Conservation (phyloP, 164 flowering plant genomes). For the Akebia trifoliata region DNA sequence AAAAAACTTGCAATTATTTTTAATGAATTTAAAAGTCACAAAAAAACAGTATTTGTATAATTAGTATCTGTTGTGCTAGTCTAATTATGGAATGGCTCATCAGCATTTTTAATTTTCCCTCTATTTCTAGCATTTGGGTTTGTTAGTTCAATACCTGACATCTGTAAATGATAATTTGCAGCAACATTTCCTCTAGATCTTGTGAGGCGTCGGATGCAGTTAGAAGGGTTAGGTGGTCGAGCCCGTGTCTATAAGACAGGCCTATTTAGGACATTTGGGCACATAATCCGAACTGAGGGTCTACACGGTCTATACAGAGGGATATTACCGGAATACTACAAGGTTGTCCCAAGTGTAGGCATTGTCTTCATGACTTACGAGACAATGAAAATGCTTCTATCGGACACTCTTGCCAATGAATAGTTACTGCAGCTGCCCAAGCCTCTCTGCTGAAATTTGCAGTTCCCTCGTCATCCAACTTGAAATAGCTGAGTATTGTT, state of each 20-base stretch:
- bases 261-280: conserved; percentile 58
- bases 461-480: background rate
- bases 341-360: conserved; percentile 84
- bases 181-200: conserved; percentile 83
- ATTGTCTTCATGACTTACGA: conserved; percentile 83
- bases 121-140: background rate
- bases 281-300: conserved; percentile 59
- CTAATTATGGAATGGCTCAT: background rate
- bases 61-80: too few species aligned
- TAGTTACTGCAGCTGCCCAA: conserved; percentile 13
- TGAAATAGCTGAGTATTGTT: conserved; percentile 3
- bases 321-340: conserved; percentile 79
- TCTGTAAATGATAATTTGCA: conserved; percentile 23
- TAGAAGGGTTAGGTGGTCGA: conserved; percentile 82
- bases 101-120: background rate
- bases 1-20: too few species aligned
- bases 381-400: conserved; percentile 55
- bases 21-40: too few species aligned
- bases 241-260: conserved; percentile 65
- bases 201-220: conserved; percentile 79
- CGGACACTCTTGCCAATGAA: conserved; percentile 16
- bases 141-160: background rate
- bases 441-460: too few species aligned
- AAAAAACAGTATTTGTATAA: too few species aligned
- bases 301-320: conserved; percentile 71